A percentile compares a stretch with the other conserved stretches of the same genome.
phyloP scores from a whole-genome alignment of 805 yeast species.

The Hanseniaspora vineae region DNA sequence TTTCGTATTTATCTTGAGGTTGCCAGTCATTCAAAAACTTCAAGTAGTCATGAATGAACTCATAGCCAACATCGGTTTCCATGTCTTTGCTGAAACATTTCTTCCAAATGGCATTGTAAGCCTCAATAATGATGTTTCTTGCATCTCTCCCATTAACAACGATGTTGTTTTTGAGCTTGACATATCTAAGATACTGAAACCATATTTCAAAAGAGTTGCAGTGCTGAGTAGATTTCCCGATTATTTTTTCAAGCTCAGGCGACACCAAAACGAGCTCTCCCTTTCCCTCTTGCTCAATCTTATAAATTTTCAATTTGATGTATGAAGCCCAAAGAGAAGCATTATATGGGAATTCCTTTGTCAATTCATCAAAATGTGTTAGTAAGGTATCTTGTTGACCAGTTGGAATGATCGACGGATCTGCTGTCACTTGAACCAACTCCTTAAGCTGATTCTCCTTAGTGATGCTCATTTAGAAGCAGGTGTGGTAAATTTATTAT shows the following conservation, averaged over 20 bases:
- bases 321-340: background rate
- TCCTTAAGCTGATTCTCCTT: background rate
- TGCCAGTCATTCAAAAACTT: conserved; percentile 67
- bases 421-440: background rate
- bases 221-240: background rate
- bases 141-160: conserved; percentile 78
- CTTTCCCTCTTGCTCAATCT: background rate
- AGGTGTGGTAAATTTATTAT: background rate
- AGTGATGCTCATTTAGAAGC: background rate
- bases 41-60: conserved; percentile 74
- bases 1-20: conserved; percentile 73
- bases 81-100: conserved; percentile 41
- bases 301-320: background rate
- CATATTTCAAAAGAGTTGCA: conserved; percentile 54
- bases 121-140: conserved; percentile 57
- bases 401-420: background rate
- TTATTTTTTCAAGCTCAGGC: background rate
- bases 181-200: conserved; percentile 65
- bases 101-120: conserved; percentile 70
- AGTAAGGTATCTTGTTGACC: conserved; percentile 10
- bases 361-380: background rate
- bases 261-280: background rate
- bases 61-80: conserved; percentile 47
- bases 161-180: conserved; percentile 51
- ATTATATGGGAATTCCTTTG: background rate